Base-by-base conservation (phyloP, 495 filamentous ascomycete species). In the Antarctomyces pellizariae region DNA sequence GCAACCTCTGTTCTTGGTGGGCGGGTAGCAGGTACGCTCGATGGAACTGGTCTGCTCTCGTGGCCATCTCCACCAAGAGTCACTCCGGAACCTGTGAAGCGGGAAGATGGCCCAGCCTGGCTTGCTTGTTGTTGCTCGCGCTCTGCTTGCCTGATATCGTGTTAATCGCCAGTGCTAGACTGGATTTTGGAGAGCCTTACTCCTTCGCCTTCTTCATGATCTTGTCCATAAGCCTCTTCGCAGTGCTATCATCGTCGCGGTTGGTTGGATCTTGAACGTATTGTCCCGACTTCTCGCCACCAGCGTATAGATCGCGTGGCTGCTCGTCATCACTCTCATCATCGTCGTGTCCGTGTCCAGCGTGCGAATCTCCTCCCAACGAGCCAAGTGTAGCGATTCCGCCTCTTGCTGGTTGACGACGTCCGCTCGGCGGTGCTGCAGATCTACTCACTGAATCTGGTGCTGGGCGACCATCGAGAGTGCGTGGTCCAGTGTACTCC, bases 251-350 rank as follows among this genome's bases (percentile, higher is more conserved):
- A 32, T 73, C 75, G 15, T 46, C 49, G 13, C 45, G 45, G 21
- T 41, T 49, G 13, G 63, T 56, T 0, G 86, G 86, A 44, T 95
- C 83, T 45, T 93, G 78, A 29, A 97, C 82, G 2, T 86, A 89
- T 16, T 95, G 51, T 4, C 83, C 89, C 13, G 83, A 92, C 52
- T 97, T 97, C 55, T 92, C 86, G 24, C 86, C 86, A 27, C 86
- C 86, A 5, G 86, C 75, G 45, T 89, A 97, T 25, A 92, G 61
- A 44, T 93, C 78, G 30, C 78, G 66, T 4, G 71, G 65, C 18
- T 59, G 55, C 13, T 67, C 52, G 3, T 63, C 62, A 17, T 70
- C 64, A 22, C 72, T 58, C 3, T 66, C 59, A 16, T 59, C 53
- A 3, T 70, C 62, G 10, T 67, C 62, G 25, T 67, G 52, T 5